Evolutionary conservation across 345 rosid genomes (phyloP), one percentile per base, ranked within the genome.

Genomic region (Microthlaspi erraticum): DNA sequence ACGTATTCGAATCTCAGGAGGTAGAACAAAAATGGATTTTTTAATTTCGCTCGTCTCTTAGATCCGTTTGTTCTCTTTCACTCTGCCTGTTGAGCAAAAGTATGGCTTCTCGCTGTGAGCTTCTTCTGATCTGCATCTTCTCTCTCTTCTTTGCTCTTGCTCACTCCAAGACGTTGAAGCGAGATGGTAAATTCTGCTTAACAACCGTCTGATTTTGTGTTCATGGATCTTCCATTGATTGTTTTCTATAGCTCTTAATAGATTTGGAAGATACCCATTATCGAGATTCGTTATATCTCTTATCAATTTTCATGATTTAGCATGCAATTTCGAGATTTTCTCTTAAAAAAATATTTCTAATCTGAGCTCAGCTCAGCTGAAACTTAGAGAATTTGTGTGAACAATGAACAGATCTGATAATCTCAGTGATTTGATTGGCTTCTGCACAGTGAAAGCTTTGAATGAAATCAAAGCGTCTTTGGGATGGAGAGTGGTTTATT

Each of bases 401-500:
- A 33, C 68, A 60, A 3, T 74, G 56, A 68, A 3, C 51, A 60
- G 73, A 74, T 74, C 77, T 65, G 77, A 73, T 64, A 11, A 3
- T 32, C 44, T 51, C 39, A 20, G 0, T n/a, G 29, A 26, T 23
- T 23, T 23, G 26, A 2, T 23, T 23, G 3, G 2, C 31, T 12
- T 68, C 5, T 76, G 39, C 38, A 57, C 83, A 93, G 97, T 91
- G 74, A 93, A 93, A 84, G 98, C 98, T 44, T 81, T 93, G 81
- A 93, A 89, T 78, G 97, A 93, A 78, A 93, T 93, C 19, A 93
- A 93, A 82, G 91, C 98, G 20, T 93, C 97, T 32, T 85, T 93
- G 23, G 98, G 98, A 33, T 93, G 98, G 98, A 85, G 96, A 74
- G 97, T 93, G 37, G 96, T 91, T 16, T 93, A 93, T 74, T 84